A percentile compares a stretch with the other conserved stretches of the same genome.
These are phyloP conservation scores for Sordariomycetes sp. DNA, from an alignment of 2,329 filamentous ascomycete species.

Conservation along the genomic window DNA sequence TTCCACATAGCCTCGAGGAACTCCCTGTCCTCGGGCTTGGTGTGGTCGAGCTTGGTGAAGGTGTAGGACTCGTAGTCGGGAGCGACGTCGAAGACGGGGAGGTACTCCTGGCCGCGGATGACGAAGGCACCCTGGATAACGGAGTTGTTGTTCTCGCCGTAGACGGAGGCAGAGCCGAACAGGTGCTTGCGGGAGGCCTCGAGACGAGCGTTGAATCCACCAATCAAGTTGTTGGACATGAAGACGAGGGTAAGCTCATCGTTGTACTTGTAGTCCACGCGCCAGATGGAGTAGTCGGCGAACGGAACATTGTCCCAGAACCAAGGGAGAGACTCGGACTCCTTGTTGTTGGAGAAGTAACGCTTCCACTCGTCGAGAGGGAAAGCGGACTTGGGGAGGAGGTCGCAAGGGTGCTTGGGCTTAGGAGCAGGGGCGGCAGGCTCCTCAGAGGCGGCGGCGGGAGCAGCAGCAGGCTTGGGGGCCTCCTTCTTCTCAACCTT, in stretches of 20 bases:
- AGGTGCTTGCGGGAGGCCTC: conserved; percentile 97
- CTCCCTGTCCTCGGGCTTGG: conserved; percentile 73
- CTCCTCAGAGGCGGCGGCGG: conserved; percentile 23
- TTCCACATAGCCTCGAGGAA: conserved; percentile 83
- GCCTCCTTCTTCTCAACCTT: conserved; percentile 75
- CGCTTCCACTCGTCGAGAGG: conserved; percentile 97
- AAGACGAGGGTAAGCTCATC: conserved; percentile 94
- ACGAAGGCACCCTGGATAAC: conserved; percentile 90
- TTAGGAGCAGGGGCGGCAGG: conserved; percentile 58
- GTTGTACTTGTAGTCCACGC: conserved; percentile 97
- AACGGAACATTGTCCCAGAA: conserved; percentile 97
- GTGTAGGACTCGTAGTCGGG: conserved; percentile 95
- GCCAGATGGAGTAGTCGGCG: conserved; percentile 83
- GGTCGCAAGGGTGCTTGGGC: conserved; percentile 92
- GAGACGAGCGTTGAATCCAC: conserved; percentile 94
- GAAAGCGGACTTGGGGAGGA: conserved; percentile 70
- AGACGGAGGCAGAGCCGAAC: conserved; percentile 86
- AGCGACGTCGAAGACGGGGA: conserved; percentile 89
- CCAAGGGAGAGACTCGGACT: conserved; percentile 78
- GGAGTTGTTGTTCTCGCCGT: conserved; percentile 79
- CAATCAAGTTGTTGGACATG: conserved; percentile 99
- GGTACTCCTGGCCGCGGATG: conserved; percentile 80
- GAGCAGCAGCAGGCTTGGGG: conserved; percentile 42
- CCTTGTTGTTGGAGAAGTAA: conserved; percentile 94
- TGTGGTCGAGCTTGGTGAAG: conserved; percentile 93